Evolutionary conservation across 140 eudicot genomes (phyloP).

Genomic region (Flaveria floridana): DNA sequence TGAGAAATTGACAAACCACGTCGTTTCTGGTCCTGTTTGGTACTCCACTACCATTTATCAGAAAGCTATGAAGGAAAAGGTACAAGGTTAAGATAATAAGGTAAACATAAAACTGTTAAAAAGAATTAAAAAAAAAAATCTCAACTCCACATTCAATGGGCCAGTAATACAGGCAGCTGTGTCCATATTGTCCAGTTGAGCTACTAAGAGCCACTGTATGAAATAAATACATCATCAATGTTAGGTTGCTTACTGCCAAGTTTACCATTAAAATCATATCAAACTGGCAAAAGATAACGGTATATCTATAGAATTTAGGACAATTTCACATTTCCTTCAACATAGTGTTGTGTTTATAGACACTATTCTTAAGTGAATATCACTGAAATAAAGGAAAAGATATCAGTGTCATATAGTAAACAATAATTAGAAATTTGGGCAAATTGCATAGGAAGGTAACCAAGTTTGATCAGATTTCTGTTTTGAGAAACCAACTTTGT

Average conservation of each 20-base stretch:
- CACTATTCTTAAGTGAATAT: background rate
- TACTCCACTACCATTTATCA: conserved; percentile 42
- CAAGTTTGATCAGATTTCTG: background rate
- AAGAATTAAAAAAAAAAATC: background rate
- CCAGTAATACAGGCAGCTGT: conserved; percentile 51
- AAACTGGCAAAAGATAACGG: background rate
- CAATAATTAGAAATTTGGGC: background rate
- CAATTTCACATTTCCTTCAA: conserved; percentile 15
- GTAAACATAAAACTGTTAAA: background rate
- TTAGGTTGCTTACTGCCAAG: background rate
- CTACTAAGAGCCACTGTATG: conserved; percentile 55
- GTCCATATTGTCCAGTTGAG: conserved; percentile 42
- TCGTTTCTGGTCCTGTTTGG: conserved; percentile 32
- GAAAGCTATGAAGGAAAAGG: conserved; percentile 37
- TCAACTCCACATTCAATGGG: conserved; percentile 50
- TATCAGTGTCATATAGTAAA: background rate
- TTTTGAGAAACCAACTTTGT: background rate
- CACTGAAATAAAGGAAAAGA: conserved; percentile 13
- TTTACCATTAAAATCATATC: conserved; percentile 16
- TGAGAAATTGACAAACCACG: conserved; percentile 43
- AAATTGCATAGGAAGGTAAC: background rate
- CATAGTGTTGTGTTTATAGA: background rate
- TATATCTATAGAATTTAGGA: background rate
- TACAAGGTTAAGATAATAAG: conserved; percentile 17
- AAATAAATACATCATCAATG: conserved; percentile 23